phyloP scores from a whole-genome alignment of 2,329 filamentous ascomycete species.

The Xylariales sp. region DNA sequence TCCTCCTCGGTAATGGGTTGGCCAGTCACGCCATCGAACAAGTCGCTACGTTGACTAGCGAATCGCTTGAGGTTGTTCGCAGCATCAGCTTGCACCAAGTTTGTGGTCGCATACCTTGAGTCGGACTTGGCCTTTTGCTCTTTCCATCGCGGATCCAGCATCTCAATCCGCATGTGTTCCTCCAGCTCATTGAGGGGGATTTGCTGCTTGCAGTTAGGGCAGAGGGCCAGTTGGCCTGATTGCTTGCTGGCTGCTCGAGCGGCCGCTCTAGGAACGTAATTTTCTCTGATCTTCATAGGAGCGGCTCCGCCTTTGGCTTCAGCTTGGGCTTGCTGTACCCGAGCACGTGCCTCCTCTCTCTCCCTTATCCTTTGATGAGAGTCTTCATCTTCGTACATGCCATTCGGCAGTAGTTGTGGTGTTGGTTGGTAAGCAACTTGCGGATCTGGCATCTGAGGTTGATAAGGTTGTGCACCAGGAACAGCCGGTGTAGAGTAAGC shows the following conservation, averaged over 20 bases:
- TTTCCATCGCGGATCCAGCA: slow-evolving; percentile 92
- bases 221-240: slow-evolving; percentile 66
- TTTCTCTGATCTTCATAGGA: slow-evolving; percentile 86
- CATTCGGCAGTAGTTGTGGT: slow-evolving; percentile 25
- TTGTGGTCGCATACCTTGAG: slow-evolving; percentile 78
- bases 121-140: slow-evolving; percentile 91
- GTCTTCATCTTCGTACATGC: slow-evolving; percentile 57
- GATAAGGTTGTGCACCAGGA: slow-evolving; percentile 24
- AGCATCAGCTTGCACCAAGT: slow-evolving; percentile 79
- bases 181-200: slow-evolving; percentile 85
- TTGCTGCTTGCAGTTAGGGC: slow-evolving; percentile 89
- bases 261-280: slow-evolving; percentile 84
- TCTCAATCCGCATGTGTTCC: slow-evolving; percentile 90
- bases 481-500: slow-evolving; percentile 31
- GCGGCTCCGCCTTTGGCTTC: slow-evolving; percentile 64
- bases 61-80: slow-evolving; percentile 95
- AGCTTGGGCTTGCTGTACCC: slow-evolving; percentile 73
- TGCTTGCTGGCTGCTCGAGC: slow-evolving; percentile 65
- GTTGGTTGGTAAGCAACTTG: slow-evolving; percentile 26
- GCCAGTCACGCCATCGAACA: slow-evolving; percentile 74
- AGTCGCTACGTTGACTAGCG: slow-evolving; percentile 79
- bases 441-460: slow-evolving; percentile 31
- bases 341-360: slow-evolving; percentile 52
- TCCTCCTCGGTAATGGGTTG: slow-evolving; percentile 70
- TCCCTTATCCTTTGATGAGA: slow-evolving; percentile 60